Base-by-base conservation (phyloP, 2,329 filamentous ascomycete genomes). In the Fusarium decemcellulare region DNA sequence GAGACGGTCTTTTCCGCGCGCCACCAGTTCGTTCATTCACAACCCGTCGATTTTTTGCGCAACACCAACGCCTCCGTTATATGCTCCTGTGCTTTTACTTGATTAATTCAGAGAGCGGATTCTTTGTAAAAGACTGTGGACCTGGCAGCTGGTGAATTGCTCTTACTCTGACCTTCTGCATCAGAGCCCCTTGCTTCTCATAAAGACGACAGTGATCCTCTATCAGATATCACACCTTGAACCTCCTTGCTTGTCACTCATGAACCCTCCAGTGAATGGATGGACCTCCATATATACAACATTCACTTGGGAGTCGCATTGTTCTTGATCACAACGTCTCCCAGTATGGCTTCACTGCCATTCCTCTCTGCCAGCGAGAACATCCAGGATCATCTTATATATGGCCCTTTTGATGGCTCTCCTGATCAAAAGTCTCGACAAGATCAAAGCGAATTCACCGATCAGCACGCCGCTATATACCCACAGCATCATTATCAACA, bases 261-360 rank as follows among this genome's bases (percentile, higher is more conserved):
- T 43, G 14, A 29, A 14, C 8, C 8, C 32, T 34, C 32, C 34
- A 47, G 44, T 48, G 29, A 34, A 12, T 34, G 15, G 30, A n/a
- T 15, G n/a, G 11, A 2, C 8, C 30, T 15, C 12, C 12, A 48
- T 27, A 23, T 9, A 37, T 40, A 15, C 23, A 9, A 16, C 27
- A 8, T 12, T 47, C 29, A 47, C 27, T 27, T 23, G 37, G 43
- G 15, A 18, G 9, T 34, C 11, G 10, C 42, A 36, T 37, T n/a
- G n/a, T 34, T 36, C 53, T 56, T 47, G 53, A 10, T 57, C 34
- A 18, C 30, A 8, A 29, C 43, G 37, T 27, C 36, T 57, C 43
- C 44, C 43, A 39, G 15, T 23, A 48, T 57, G 54, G 32, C 54
- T 57, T 57, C 54, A 48, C 43, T 9, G 18, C 43, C 12, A 11